phyloP scores from a whole-genome alignment of 495 filamentous ascomycete genomes.

The Penicillium herquei region DNA sequence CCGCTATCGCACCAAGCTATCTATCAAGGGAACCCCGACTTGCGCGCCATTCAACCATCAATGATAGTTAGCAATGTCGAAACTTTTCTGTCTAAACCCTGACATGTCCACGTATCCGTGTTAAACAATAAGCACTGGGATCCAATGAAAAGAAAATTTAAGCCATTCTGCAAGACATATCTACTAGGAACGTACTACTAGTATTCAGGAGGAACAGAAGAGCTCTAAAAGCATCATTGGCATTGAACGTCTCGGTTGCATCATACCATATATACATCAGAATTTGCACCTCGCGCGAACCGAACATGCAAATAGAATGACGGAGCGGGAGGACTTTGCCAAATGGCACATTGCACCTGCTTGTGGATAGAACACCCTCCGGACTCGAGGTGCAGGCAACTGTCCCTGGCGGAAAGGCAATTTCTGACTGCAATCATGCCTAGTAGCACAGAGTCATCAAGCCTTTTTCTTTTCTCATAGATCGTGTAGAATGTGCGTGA shows the following conservation, averaged over 20 bases:
- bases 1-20: background rate
- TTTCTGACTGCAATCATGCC: slow-evolving; percentile 32
- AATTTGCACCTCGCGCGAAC: slow-evolving; percentile 24
- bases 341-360: slow-evolving; percentile 20
- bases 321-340: slow-evolving; percentile 19
- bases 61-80: too few species aligned
- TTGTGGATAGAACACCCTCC: slow-evolving; percentile 19
- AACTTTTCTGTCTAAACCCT: too few species aligned
- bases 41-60: background rate
- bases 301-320: slow-evolving; percentile 9
- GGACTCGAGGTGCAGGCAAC: slow-evolving; percentile 25
- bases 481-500: slow-evolving; percentile 40
- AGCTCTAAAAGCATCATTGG: slow-evolving; percentile 33
- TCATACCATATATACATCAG: slow-evolving; percentile 46
- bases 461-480: slow-evolving; percentile 33
- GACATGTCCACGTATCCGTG: too few species aligned
- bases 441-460: slow-evolving; percentile 34
- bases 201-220: background rate
- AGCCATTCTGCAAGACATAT: too few species aligned
- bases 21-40: background rate
- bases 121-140: too few species aligned
- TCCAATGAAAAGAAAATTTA: too few species aligned
- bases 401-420: slow-evolving; percentile 23
- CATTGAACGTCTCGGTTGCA: slow-evolving; percentile 31
- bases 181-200: too few species aligned